Evolutionary conservation across 208 protist genomes (phyloP), one percentile per base, ranked within the genome.

Genomic region (Crithidia acanthocephali): DNA sequence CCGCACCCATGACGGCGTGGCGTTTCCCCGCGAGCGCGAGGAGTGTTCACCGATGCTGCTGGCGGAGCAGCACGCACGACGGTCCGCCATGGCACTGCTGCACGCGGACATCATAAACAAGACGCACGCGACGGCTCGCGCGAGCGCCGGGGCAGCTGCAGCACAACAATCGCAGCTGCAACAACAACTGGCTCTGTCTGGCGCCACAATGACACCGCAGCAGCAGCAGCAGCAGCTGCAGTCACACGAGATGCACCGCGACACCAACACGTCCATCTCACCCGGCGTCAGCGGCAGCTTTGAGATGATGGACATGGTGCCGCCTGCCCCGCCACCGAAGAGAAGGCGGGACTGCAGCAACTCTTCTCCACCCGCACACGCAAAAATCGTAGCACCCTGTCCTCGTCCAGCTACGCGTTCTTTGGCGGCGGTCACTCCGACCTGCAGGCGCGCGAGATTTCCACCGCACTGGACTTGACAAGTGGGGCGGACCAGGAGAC

Each of bases 81-180:
- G 73, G 52, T 84, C 79, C 4, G 75, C 79, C 22, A 60, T 74
- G 23, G 79, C 70, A 13, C 45, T 81, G 1, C 70, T 81, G 23
- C 62, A 69, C 61, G 70, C 67, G 20, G 74, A 72, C 23, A 42
- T 74, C 27, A 63, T 50, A n/a, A 23, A 51, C 18, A 42, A 53
- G 35, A 5, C 48, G 15, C 48, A 53, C 48, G 28, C 23, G 48
- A 22, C 9, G 18, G 28, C 2, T 2, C 50, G 33, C 32, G 20
- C 33, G 20, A 10, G 30, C 2, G 15, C 28, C 15, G 45, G 15
- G 4, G 6, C 18, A 22, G 5, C 48, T 15, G 5, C 48, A 2
- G 10, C 48, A 53, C 48, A 6, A 53, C 48, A 6, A 30, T 22
- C 2, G 22, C 48, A 32, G 20, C 5, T 37, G 15, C 48, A 6